Evolutionary conservation across 352 stramenopile genomes (phyloP).

Genomic region (Pythium phragmitis): DNA sequence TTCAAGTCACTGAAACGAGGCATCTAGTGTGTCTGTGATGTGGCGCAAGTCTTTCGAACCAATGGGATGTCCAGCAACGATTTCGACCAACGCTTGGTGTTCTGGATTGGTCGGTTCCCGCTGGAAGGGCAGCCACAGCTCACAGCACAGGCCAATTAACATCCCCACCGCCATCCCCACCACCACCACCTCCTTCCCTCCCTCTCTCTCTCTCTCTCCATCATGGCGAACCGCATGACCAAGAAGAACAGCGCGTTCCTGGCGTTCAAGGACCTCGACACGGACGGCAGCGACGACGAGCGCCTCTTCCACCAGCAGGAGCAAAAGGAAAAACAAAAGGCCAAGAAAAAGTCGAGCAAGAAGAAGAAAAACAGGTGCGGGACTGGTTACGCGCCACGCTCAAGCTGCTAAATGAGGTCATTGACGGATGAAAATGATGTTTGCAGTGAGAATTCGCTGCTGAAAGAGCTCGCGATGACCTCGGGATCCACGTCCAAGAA

Average conservation of each 20-base stretch:
- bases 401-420: not conserved
- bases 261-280: slow-evolving; percentile 53
- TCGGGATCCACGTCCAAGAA: slow-evolving; percentile 64
- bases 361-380: slow-evolving; percentile 75
- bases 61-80: slow-evolving; percentile 17
- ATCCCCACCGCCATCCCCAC: not conserved
- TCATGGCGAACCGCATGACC: slow-evolving; percentile 21
- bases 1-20: slow-evolving; percentile 14
- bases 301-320: slow-evolving; percentile 36
- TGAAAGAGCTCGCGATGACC: slow-evolving; percentile 78
- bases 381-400: not conserved
- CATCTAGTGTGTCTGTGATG: slow-evolving; percentile 16
- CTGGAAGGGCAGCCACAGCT: slow-evolving; percentile 1
- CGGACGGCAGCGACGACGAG: slow-evolving; percentile 60
- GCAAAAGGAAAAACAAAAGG: slow-evolving; percentile 63
- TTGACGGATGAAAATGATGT: not conserved
- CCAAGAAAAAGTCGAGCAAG: slow-evolving; percentile 66
- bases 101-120: slow-evolving; percentile 16
- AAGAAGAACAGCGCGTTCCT: slow-evolving; percentile 75
- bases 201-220: not conserved
- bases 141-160: slow-evolving; percentile 1
- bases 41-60: slow-evolving; percentile 10
- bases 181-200: not conserved
- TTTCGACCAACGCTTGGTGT: slow-evolving; percentile 16
- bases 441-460: slow-evolving; percentile 48